Percentiles rank a stretch among this genome's conserved stretches.
Conservation (phyloP, 768 basidiomycete species). For the Lactarius sp. region DNA sequence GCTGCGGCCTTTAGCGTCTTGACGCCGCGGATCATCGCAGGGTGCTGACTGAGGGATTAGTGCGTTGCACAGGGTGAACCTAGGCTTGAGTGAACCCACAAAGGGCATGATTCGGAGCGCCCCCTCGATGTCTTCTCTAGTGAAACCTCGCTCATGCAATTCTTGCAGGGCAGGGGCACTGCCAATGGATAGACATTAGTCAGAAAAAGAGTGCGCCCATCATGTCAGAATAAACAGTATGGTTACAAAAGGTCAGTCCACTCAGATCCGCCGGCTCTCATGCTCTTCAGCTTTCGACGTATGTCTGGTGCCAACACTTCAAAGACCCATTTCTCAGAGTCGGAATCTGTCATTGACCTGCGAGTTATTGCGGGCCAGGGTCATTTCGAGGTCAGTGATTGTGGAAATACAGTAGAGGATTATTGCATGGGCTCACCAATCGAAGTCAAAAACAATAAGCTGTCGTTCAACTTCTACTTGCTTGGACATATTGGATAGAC, state of each 20-base stretch:
- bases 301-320: constrained; percentile 84
- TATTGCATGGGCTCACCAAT: constrained; percentile 55
- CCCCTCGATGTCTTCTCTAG: constrained; percentile 67
- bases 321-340: constrained; percentile 90
- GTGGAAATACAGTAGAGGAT: neutral
- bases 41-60: constrained; percentile 60
- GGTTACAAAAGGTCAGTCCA: too few relatives aligned
- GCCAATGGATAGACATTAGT: constrained; percentile 8
- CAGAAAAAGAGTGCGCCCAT: too few relatives aligned
- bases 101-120: constrained; percentile 82
- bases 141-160: constrained; percentile 63
- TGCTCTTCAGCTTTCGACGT: constrained; percentile 70
- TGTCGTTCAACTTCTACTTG: constrained; percentile 40
- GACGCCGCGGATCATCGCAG: constrained; percentile 94
- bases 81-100: constrained; percentile 43
- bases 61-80: neutral
- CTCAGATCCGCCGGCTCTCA: too few relatives aligned
- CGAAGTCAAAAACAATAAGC: constrained; percentile 93
- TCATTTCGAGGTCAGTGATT: too few relatives aligned
- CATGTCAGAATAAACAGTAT: neutral
- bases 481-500: constrained; percentile 9
- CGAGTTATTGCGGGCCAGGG: too few relatives aligned
- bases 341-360: constrained; percentile 92
- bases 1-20: constrained; percentile 60
- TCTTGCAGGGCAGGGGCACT: constrained; percentile 54